A percentile compares a stretch with the other conserved stretches of the same genome.
Evolutionary conservation across 148 eudicot species (phyloP).

Genomic region (Persicaria maculosa): DNA sequence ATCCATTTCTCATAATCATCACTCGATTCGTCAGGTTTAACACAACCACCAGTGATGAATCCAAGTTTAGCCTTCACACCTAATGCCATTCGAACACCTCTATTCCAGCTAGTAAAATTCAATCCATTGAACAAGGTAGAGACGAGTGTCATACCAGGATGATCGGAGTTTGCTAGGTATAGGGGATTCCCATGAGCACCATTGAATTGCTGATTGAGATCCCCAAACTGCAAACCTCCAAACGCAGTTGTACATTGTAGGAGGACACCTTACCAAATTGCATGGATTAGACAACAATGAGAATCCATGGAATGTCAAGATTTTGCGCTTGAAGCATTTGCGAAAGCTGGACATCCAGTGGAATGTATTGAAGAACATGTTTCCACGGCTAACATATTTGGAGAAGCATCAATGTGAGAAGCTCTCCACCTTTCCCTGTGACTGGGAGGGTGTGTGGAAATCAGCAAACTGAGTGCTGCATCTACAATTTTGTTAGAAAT

Average conservation of each 20-base stretch:
- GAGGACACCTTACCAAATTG: constrained; percentile 29
- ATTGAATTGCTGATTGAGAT: too few species aligned
- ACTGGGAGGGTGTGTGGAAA: constrained; percentile 30
- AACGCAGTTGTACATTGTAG: constrained; percentile 27
- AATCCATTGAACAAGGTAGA: too few species aligned
- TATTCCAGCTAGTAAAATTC: too few species aligned
- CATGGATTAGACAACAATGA: background rate
- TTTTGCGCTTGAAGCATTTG: constrained; percentile 24
- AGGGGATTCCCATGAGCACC: too few species aligned
- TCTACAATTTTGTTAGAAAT: background rate
- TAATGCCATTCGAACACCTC: too few species aligned
- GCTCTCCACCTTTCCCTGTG: constrained; percentile 26
- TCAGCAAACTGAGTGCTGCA: background rate
- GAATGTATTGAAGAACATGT: constrained; percentile 11
- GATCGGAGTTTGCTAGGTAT: too few species aligned
- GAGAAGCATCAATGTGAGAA: constrained; percentile 28
- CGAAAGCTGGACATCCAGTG: constrained; percentile 17
- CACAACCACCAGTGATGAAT: too few species aligned
- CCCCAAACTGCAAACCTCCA: too few species aligned
- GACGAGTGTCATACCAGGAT: too few species aligned
- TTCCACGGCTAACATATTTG: constrained; percentile 21
- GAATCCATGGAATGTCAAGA: constrained; percentile 22
- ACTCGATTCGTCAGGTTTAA: too few species aligned
- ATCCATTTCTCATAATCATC: too few species aligned
- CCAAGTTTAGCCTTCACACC: too few species aligned